Percentiles rank a stretch among this genome's conserved stretches.
These are phyloP conservation scores for Ensete ventricosum DNA, from an alignment of 176 grass and related monocot species.

Conservation along the genomic window DNA sequence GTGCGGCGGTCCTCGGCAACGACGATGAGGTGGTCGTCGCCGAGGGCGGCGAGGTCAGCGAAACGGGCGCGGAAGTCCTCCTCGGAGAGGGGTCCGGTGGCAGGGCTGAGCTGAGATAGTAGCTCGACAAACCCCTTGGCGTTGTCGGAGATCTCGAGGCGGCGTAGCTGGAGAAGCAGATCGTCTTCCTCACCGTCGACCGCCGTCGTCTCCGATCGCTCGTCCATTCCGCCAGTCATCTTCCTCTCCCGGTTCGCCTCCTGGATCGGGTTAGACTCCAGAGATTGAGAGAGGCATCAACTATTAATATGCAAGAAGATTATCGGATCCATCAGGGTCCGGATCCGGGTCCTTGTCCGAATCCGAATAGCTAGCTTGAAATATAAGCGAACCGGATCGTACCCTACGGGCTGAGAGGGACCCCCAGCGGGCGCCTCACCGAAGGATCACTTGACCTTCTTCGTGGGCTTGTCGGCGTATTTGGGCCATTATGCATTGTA, in stretches of 20 bases:
- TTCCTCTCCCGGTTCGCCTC: background rate
- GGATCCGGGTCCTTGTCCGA: too few relatives aligned
- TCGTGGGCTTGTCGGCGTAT: too few relatives aligned
- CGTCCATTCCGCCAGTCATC: background rate
- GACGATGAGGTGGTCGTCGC: conserved; percentile 69
- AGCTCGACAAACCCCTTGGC: conserved; percentile 54
- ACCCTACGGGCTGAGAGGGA: too few relatives aligned
- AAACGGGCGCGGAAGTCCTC: conserved; percentile 58
- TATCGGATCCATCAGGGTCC: too few relatives aligned
- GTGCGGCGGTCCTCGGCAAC: conserved; percentile 48
- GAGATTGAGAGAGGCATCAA: too few relatives aligned
- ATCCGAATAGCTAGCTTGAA: too few relatives aligned
- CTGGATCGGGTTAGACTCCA: background rate
- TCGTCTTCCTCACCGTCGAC: conserved; percentile 11
- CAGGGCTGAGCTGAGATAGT: conserved; percentile 61
- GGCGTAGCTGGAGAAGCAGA: conserved; percentile 34
- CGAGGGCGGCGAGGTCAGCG: conserved; percentile 58
- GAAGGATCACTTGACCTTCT: too few relatives aligned
- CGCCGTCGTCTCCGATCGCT: background rate
- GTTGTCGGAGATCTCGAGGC: conserved; percentile 48
- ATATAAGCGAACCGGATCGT: too few relatives aligned
- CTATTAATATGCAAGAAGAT: too few relatives aligned
- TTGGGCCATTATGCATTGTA: too few relatives aligned
- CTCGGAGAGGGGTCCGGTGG: conserved; percentile 46
- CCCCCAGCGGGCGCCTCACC: too few relatives aligned